Conservation (phyloP, 352 stramenopile genomes). For the Chrysophaeum taylorii region DNA sequence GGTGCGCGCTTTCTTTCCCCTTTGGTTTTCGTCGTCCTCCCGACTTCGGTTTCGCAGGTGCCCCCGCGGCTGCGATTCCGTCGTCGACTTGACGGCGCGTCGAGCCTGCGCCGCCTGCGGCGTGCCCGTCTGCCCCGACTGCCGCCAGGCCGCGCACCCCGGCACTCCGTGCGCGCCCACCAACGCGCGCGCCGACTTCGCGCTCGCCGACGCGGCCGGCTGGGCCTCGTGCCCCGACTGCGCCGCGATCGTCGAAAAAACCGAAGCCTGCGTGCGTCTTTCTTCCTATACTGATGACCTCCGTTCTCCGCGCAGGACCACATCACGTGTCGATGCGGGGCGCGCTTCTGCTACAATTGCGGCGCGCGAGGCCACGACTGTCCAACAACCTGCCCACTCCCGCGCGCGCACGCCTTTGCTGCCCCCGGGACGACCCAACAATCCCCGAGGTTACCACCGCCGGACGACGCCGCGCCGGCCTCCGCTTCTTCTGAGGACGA, state of each 20-base stretch:
- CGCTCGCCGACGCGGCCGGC: neutral
- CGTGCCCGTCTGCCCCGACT: neutral
- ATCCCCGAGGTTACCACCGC: no score
- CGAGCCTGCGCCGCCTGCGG: neutral
- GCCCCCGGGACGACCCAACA: no score
- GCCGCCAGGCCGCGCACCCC: neutral
- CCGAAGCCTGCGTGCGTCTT: neutral
- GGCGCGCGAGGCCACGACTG: conserved; percentile 2
- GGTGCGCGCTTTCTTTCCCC: no score
- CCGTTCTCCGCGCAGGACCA: neutral
- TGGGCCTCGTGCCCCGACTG: neutral
- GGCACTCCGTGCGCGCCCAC: neutral
- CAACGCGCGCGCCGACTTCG: no score
- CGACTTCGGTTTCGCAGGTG: no score
- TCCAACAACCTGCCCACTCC: neutral
- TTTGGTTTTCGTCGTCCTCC: no score
- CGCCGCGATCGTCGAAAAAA: neutral
- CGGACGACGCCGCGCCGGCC: no score
- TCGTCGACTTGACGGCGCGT: neutral
- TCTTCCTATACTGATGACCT: neutral
- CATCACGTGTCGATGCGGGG: neutral
- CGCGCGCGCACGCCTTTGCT: no score
- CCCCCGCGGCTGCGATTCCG: neutral
- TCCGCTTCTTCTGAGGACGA: no score
- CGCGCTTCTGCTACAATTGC: conserved; percentile 5